These are phyloP conservation scores for Umbelopsis vinacea DNA, from an alignment of 192 early-diverging fungal genomes.

Conservation along the genomic window DNA sequence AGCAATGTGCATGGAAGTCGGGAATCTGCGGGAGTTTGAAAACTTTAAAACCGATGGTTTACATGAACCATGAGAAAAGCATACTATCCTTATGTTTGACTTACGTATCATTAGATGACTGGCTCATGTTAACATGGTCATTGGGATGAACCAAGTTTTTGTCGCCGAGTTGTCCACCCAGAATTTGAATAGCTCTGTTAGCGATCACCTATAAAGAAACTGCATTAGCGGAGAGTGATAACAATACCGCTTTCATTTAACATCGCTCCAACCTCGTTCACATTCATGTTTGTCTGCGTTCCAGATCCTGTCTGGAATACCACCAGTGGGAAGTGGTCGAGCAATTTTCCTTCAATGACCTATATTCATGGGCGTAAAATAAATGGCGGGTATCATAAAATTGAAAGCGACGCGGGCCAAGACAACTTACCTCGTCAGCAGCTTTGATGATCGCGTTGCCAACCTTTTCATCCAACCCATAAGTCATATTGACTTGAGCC, in stretches of 20 bases:
- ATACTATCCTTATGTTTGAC: conserved; percentile 6
- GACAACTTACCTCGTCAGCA: conserved; percentile 69
- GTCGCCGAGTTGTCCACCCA: conserved; percentile 85
- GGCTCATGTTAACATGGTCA: conserved; percentile 98
- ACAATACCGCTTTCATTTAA: neutral
- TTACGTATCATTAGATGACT: conserved; percentile 94
- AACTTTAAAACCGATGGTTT: neutral
- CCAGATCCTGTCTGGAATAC: conserved; percentile 97
- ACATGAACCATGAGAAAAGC: neutral
- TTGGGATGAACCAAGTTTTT: conserved; percentile 98
- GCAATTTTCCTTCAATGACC: conserved; percentile 88
- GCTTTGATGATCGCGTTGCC: conserved; percentile 92
- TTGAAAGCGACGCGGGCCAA: neutral
- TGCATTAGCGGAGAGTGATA: neutral
- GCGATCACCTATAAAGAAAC: conserved; percentile 74
- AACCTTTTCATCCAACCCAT: conserved; percentile 76
- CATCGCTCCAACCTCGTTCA: conserved; percentile 62
- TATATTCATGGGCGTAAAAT: conserved; percentile 19
- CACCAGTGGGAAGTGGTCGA: conserved; percentile 95
- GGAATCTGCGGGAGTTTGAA: conserved; percentile 62
- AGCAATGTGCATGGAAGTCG: conserved; percentile 99
- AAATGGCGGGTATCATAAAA: too few species aligned
- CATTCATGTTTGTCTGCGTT: conserved; percentile 99
- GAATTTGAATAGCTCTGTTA: conserved; percentile 95
- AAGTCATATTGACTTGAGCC: conserved; percentile 88